phyloP scores from a whole-genome alignment of 352 stramenopile species.

The Globisporangium parvum region DNA sequence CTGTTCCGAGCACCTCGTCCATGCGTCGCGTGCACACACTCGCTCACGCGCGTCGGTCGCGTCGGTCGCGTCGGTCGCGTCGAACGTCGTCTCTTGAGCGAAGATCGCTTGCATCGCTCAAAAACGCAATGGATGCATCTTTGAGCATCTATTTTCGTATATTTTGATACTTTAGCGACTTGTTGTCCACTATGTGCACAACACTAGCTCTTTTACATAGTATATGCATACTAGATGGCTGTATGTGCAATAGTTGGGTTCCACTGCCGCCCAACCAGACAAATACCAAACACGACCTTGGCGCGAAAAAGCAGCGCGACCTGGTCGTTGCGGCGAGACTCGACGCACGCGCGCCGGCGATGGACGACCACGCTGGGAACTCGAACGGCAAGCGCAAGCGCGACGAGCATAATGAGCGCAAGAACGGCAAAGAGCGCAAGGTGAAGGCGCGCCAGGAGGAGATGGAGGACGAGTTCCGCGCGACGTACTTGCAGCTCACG shows the following conservation, averaged over 20 bases:
- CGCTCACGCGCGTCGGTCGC: not conserved
- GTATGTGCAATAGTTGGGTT: too few species aligned
- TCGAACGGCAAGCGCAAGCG: constrained; percentile 57
- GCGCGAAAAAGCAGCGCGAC: too few species aligned
- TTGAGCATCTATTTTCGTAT: too few species aligned
- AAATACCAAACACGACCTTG: not conserved
- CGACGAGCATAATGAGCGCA: constrained; percentile 43
- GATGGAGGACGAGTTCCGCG: constrained; percentile 79
- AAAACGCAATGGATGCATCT: too few species aligned
- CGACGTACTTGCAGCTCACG: constrained; percentile 68
- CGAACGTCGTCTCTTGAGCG: too few species aligned
- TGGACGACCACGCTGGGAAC: constrained; percentile 12
- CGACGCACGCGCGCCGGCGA: constrained; percentile 3
- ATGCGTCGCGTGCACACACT: constrained; percentile 3
- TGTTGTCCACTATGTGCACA: too few species aligned
- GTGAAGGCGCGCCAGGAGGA: constrained; percentile 59
- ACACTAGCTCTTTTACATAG: too few species aligned
- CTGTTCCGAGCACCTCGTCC: constrained; percentile 4
- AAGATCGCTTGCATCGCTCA: too few species aligned
- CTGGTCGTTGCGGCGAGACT: not conserved
- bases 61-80: too few species aligned
- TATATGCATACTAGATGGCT: too few species aligned
- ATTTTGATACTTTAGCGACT: too few species aligned
- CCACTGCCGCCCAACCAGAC: not conserved
- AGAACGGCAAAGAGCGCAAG: constrained; percentile 28